Conservation (phyloP, 371 early-diverging fungal genomes). For the Mortierella sp. region DNA sequence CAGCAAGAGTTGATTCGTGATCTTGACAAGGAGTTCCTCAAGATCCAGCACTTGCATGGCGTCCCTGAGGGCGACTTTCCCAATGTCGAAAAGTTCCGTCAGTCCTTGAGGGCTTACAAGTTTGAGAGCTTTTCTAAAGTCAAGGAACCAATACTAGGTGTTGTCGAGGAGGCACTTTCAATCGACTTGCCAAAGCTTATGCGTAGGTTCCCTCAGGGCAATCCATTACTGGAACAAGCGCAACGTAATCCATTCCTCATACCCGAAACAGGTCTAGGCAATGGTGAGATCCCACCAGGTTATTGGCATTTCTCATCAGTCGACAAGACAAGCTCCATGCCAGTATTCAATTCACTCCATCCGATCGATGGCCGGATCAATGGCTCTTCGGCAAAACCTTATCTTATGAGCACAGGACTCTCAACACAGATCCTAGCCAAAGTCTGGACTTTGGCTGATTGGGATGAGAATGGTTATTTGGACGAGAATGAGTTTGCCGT, state of each 20-base stretch:
- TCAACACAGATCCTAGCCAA: conserved; percentile 70
- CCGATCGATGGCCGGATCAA: conserved; percentile 74
- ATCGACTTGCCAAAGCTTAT: conserved; percentile 75
- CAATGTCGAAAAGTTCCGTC: conserved; percentile 72
- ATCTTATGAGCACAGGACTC: conserved; percentile 72
- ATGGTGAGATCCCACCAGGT: conserved; percentile 63
- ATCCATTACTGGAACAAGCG: conserved; percentile 60
- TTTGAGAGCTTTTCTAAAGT: conserved; percentile 83
- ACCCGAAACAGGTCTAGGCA: conserved; percentile 12
- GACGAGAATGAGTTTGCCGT: conserved; percentile 78
- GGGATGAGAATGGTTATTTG: conserved; percentile 78
- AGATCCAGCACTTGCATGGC: conserved; percentile 76
- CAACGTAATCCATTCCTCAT: conserved; percentile 66
- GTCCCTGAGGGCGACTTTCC: conserved; percentile 84
- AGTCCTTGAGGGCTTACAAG: conserved; percentile 75
- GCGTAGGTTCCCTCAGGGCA: conserved; percentile 71
- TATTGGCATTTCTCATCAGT: conserved; percentile 72
- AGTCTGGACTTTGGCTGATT: conserved; percentile 79
- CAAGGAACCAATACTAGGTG: conserved; percentile 60
- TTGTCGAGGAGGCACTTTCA: conserved; percentile 64
- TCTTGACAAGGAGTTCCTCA: conserved; percentile 78
- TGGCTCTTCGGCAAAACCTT: conserved; percentile 69
- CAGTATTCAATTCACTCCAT: conserved; percentile 62
- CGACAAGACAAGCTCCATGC: conserved; percentile 62
- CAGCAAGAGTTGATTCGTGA: conserved; percentile 79